Percentiles rank a stretch among this genome's conserved stretches.
Conservation (phyloP, 345 rosid genomes). For the Turritis glabra region DNA sequence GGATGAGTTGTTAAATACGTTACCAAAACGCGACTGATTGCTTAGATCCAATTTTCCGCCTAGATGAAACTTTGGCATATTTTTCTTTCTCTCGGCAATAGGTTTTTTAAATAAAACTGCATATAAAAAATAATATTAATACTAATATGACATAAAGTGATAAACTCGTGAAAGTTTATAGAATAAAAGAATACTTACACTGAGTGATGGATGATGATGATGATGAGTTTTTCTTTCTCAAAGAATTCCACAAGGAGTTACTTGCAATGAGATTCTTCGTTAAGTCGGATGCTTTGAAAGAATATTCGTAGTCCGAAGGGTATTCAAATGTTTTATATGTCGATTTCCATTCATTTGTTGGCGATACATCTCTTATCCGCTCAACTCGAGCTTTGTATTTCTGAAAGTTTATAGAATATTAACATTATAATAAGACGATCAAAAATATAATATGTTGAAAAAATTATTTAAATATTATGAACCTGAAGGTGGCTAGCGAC, state of each 20-base stretch:
- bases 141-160: not conserved
- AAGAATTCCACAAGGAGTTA: not conserved
- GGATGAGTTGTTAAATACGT: not conserved
- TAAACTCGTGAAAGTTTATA: not conserved
- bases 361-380: not conserved
- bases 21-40: not conserved
- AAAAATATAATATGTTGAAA: not conserved
- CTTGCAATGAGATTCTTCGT: not conserved
- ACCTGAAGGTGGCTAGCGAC: constrained; percentile 72
- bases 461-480: not conserved
- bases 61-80: not conserved
- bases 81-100: not conserved
- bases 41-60: not conserved
- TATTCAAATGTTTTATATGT: not conserved
- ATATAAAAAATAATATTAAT: not conserved
- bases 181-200: constrained; percentile 11
- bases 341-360: not conserved
- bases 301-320: constrained; percentile 11
- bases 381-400: constrained; percentile 46
- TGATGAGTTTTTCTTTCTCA: not conserved
- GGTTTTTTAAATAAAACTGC: not conserved
- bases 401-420: constrained; percentile 32
- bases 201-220: not conserved
- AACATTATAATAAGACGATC: not conserved
- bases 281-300: constrained; percentile 13